These are phyloP conservation scores for Lentinula edodes DNA, from an alignment of 768 basidiomycete species.

Conservation along the genomic window DNA sequence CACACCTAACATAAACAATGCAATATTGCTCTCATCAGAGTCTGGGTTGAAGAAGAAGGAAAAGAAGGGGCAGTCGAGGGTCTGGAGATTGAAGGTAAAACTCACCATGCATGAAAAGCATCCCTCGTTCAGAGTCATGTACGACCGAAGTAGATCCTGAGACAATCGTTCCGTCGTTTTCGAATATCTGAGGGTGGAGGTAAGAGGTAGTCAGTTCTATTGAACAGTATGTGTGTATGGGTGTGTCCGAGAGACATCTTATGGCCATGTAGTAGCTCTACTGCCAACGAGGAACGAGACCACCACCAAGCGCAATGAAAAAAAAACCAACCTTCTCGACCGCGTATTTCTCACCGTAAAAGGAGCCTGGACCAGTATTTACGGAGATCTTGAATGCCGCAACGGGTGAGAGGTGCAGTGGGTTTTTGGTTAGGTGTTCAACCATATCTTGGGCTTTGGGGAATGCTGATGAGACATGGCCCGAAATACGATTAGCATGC, in stretches of 20 bases:
- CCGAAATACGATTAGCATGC: not conserved
- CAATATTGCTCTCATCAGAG: too few relatives aligned
- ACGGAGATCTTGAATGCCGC: conserved; percentile 43
- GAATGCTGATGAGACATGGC: conserved; percentile 26
- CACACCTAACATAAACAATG: not conserved
- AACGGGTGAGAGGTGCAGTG: conserved; percentile 36
- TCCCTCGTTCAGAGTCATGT: conserved; percentile 44
- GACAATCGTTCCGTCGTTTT: conserved; percentile 57
- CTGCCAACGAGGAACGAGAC: not conserved
- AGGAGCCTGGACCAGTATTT: conserved; percentile 45
- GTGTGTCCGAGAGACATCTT: not conserved
- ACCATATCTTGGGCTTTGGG: conserved; percentile 30
- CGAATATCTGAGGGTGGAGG: conserved; percentile 43
- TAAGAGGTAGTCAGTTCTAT: not conserved
- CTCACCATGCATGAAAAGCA: conserved; percentile 57
- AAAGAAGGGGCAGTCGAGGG: not conserved
- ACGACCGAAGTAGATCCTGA: conserved; percentile 53
- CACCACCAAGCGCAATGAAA: not conserved
- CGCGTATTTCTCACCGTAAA: conserved; percentile 55
- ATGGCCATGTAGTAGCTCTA: too few relatives aligned
- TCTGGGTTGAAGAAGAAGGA: too few relatives aligned
- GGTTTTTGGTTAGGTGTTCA: conserved; percentile 39
- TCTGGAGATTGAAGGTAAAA: not conserved
- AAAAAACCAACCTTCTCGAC: conserved; percentile 44
- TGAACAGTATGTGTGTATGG: not conserved